Evolutionary conservation across 208 protist species (phyloP).

Genomic region (Naegleria lovaniensis): DNA sequence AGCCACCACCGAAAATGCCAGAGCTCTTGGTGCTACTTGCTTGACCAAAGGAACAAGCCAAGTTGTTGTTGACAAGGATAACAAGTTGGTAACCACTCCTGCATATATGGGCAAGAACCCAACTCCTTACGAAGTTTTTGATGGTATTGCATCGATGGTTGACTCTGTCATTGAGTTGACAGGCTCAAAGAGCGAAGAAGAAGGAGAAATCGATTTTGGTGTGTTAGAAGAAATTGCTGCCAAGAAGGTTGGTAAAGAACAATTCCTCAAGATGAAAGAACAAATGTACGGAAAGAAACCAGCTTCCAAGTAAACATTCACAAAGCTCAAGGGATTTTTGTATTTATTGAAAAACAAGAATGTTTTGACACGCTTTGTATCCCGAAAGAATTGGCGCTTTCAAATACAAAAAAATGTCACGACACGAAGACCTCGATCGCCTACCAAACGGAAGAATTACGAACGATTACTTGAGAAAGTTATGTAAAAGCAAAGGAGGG

Average conservation of each 20-base stretch:
- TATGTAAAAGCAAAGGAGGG: background rate
- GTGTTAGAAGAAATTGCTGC: background rate
- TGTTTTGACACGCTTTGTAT: background rate
- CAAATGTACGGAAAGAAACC: background rate
- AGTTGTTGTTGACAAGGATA: conserved; percentile 28
- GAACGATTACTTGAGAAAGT: background rate
- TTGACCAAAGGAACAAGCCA: background rate
- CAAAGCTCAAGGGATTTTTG: too few relatives aligned
- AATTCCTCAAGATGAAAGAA: background rate
- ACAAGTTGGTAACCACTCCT: conserved; percentile 30
- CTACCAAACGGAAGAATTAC: background rate
- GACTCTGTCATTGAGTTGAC: background rate
- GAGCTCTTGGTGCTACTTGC: background rate
- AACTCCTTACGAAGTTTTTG: conserved; percentile 14
- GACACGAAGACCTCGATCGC: background rate
- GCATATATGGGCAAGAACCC: conserved; percentile 31
- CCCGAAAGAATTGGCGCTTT: too few relatives aligned
- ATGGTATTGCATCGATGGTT: conserved; percentile 26
- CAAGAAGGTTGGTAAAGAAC: background rate
- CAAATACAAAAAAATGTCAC: background rate
- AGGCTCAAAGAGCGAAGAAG: background rate
- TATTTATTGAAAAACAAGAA: background rate
- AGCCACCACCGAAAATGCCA: background rate
- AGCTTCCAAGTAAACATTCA: background rate
- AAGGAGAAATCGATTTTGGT: background rate